Base-by-base conservation (phyloP, 176 grass and related monocot genomes). In the Oryza brachyantha region DNA sequence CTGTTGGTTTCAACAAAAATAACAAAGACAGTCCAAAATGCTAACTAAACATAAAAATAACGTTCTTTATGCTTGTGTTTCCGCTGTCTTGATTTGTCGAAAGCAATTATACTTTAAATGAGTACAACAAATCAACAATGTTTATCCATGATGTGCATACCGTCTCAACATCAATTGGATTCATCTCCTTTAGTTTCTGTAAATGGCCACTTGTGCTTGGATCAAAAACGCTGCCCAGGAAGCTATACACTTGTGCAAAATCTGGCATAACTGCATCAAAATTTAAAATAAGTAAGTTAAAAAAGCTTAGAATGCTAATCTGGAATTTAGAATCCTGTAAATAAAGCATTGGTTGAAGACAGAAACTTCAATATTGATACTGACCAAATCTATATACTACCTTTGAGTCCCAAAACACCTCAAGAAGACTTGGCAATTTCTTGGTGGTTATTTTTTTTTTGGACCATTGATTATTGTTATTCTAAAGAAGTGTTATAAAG, bases 141-240 rank as follows among this genome's bases (percentile, higher is more conserved):
- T 24, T 36, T 45, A 35, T 65, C 14, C 24, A 75, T 41, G 17
- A 64, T 36, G 82, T 13, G 38, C 82, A 84, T 95, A 99, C 96
- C 66, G 96, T 95, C 88, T 99, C 92, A 73, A 99, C 96, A 89
- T 99, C 96, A 89, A 99, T 93, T 39, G 92, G 96, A 87, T 95
- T 89, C 96, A 99, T 99, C 88, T 95, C 96, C 46, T 95, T 95
- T 40, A 99, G 88, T 82, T 99, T 95, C 79, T 99, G 85, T 63
- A 99, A 85, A 84, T 95, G 96, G 26, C 88, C 92, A 50, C 88
- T 86, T 71, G 92, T 99, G 73, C 78, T 93, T 88, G 96, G 96
- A 86, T 99, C 96, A 38, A 99, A 99, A 83, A 99, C 26, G 79
- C 81, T 99, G 58, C 90, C 96, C 55, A 99, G 86, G 84, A 99